These are phyloP conservation scores for Rheum nobile DNA, from an alignment of 148 eudicot species.

Conservation along the genomic window DNA sequence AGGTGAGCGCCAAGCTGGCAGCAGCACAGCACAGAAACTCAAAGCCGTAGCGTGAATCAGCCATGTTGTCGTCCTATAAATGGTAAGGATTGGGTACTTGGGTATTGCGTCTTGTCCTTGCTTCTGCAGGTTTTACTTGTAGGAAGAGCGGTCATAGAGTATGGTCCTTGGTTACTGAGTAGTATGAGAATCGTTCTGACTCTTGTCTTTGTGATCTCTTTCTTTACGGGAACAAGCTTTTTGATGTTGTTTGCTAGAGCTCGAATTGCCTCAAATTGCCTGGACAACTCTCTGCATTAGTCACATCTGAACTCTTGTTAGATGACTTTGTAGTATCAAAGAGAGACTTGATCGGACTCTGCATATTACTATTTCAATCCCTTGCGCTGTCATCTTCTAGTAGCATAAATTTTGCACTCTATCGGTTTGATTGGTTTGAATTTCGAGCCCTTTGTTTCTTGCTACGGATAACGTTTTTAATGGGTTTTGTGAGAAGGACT, in stretches of 20 bases:
- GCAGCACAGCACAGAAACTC: conserved; percentile 28
- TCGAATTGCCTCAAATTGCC: not conserved
- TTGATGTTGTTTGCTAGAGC: not conserved
- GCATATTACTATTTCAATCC: not conserved
- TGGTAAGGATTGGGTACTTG: not conserved
- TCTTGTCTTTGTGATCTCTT: not conserved
- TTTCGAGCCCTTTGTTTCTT: not conserved
- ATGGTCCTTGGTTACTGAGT: not conserved
- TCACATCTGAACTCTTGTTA: not conserved
- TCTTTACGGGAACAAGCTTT: not conserved
- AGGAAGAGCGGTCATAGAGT: not conserved
- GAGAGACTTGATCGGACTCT: not conserved
- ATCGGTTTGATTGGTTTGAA: not conserved
- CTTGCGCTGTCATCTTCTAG: not conserved
- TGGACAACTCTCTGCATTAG: not conserved
- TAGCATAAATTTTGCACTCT: not conserved
- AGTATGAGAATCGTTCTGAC: not conserved
- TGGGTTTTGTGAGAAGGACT: too few relatives aligned
- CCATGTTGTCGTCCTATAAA: not conserved
- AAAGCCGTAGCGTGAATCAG: conserved; percentile 19
- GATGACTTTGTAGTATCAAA: not conserved
- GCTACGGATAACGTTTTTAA: not conserved
- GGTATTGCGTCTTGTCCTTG: not conserved
- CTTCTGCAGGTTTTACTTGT: not conserved
- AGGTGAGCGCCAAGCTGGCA: conserved; percentile 51